Evolutionary conservation across 257 asterid genomes (phyloP).

Genomic region (Cordia subcordata): DNA sequence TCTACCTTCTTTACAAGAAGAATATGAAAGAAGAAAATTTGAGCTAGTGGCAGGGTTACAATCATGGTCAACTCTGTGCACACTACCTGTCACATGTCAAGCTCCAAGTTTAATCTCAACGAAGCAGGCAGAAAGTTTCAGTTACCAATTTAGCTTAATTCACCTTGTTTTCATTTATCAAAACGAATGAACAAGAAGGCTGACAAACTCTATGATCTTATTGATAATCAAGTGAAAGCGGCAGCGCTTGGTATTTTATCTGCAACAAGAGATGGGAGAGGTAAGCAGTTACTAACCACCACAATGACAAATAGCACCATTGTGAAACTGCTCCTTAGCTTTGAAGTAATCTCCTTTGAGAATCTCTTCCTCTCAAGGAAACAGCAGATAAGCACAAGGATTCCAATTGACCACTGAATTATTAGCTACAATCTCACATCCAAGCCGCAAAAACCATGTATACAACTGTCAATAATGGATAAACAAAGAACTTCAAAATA

Average conservation of each 20-base stretch:
- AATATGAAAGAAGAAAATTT: slow-evolving; percentile 97
- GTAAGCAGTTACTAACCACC: slow-evolving; percentile 57
- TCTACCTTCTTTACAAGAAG: slow-evolving; percentile 88
- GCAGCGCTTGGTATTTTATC: too few relatives aligned
- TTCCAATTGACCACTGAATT: slow-evolving; percentile 95
- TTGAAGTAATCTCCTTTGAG: slow-evolving; percentile 62
- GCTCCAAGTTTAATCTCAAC: neutral
- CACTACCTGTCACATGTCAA: slow-evolving; percentile 52
- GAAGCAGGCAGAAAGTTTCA: neutral
- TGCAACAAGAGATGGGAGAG: neutral
- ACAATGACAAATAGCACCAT: slow-evolving; percentile 81
- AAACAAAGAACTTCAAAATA: slow-evolving; percentile 28
- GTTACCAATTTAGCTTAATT: slow-evolving; percentile 2
- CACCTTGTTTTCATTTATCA: neutral
- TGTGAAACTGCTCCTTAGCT: slow-evolving; percentile 94
- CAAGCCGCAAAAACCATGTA: slow-evolving; percentile 37
- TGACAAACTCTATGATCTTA: too few relatives aligned
- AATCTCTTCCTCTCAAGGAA: slow-evolving; percentile 72
- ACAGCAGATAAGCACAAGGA: slow-evolving; percentile 77
- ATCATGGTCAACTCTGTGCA: slow-evolving; percentile 98
- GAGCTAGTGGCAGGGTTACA: slow-evolving; percentile 90
- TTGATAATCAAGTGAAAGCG: too few relatives aligned
- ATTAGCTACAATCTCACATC: slow-evolving; percentile 91
- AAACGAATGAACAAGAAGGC: neutral
- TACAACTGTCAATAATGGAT: slow-evolving; percentile 36